Percentiles rank a stretch among this genome's conserved stretches.
These are phyloP conservation scores for Lepidium aucheri DNA, from an alignment of 345 rosid genomes.

Conservation along the genomic window DNA sequence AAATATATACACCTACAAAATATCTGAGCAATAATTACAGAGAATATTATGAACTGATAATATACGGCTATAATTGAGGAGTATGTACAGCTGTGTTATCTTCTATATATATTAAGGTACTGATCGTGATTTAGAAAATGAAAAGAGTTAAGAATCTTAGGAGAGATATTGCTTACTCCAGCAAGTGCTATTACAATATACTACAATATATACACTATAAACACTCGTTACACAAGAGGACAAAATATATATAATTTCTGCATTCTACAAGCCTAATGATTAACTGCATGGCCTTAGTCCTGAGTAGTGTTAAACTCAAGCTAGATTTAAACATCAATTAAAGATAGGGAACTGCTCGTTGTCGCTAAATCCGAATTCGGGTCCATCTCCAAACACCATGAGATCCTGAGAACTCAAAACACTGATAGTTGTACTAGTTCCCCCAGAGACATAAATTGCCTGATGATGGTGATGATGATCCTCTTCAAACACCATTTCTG, in stretches of 20 bases:
- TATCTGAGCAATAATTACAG: no score
- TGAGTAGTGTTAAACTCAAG: not conserved
- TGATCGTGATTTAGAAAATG: not conserved
- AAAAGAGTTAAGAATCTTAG: not conserved
- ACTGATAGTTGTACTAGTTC: conserved; percentile 8
- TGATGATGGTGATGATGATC: conserved; percentile 19
- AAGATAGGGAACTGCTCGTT: conserved; percentile 12
- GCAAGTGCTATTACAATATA: not conserved
- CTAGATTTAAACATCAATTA: not conserved
- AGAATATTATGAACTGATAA: no score
- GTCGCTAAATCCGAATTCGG: not conserved
- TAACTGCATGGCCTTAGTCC: not conserved
- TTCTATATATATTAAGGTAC: no score
- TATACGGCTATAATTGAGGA: no score
- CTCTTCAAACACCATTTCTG: conserved; percentile 3
- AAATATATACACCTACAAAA: no score
- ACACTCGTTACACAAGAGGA: not conserved
- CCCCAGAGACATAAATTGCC: not conserved
- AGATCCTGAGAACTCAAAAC: not conserved
- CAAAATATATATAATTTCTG: not conserved
- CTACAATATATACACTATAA: not conserved
- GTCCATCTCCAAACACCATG: conserved; percentile 2
- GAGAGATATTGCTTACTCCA: not conserved
- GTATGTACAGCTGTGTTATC: no score
- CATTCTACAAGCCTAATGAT: not conserved